Conservation (phyloP, 1,139 yeast genomes). For the Debaryomycetaceae sp. region DNA sequence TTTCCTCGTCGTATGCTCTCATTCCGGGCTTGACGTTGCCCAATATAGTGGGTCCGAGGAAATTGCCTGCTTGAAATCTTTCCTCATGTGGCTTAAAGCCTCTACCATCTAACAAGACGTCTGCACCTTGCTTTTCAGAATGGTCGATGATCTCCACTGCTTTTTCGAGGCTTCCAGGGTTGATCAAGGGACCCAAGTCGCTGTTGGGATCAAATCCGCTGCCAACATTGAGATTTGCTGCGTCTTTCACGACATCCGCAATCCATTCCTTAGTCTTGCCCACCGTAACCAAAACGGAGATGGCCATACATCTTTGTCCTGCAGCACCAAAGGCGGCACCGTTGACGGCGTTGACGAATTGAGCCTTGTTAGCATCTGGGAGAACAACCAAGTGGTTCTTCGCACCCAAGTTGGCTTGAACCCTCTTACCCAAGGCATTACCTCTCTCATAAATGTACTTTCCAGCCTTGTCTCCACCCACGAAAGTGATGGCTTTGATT, state of each 20-base stretch:
- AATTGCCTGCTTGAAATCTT: constrained; percentile 60
- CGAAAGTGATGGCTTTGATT: constrained; percentile 75
- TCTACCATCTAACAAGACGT: constrained; percentile 63
- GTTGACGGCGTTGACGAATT: constrained; percentile 62
- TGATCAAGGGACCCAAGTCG: constrained; percentile 72
- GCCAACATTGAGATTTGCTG: constrained; percentile 56
- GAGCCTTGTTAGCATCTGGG: constrained; percentile 69
- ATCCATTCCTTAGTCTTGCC: constrained; percentile 69
- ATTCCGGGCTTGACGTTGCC: constrained; percentile 65
- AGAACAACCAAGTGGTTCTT: constrained; percentile 72
- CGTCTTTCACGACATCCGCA: constrained; percentile 55
- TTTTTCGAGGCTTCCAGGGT: constrained; percentile 53
- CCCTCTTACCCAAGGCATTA: constrained; percentile 68
- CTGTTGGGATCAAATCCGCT: constrained; percentile 62
- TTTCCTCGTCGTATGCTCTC: constrained; percentile 71
- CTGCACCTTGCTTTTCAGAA: constrained; percentile 58
- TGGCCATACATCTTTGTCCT: constrained; percentile 84
- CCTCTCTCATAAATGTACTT: constrained; percentile 68
- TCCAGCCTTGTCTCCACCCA: constrained; percentile 77
- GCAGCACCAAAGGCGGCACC: constrained; percentile 88
- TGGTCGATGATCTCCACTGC: constrained; percentile 56
- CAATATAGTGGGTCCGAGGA: constrained; percentile 70
- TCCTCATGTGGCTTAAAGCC: constrained; percentile 42
- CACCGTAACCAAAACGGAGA: constrained; percentile 71
- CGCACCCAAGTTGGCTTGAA: constrained; percentile 76